Conservation (phyloP, 192 early-diverging fungal genomes). For the Mortierella antarctica region DNA sequence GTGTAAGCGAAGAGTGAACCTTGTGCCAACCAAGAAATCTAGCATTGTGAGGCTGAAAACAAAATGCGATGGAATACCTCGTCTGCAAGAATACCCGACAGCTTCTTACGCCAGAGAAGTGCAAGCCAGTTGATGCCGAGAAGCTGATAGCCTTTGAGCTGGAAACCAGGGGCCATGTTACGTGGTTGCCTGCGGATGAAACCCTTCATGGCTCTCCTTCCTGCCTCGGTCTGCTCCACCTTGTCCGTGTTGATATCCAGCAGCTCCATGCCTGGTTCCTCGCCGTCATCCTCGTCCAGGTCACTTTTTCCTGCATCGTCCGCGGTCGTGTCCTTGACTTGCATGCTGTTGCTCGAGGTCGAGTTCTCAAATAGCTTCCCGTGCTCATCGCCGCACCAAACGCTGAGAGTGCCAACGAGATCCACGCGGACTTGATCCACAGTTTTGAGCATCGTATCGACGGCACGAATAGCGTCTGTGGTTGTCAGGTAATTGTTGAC, state of each 20-base stretch:
- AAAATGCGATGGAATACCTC: slow-evolving; percentile 38
- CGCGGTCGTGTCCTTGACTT: background rate
- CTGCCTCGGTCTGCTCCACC: background rate
- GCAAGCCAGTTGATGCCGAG: slow-evolving; percentile 89
- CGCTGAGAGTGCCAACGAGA: slow-evolving; percentile 56
- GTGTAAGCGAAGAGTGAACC: background rate
- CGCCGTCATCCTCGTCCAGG: slow-evolving; percentile 4
- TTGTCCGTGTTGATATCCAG: slow-evolving; percentile 45
- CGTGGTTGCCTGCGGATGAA: slow-evolving; percentile 68
- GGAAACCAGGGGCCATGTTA: slow-evolving; percentile 68
- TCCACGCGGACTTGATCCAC: slow-evolving; percentile 69
- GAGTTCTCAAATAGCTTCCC: slow-evolving; percentile 33
- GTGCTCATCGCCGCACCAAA: slow-evolving; percentile 57
- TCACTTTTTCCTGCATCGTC: background rate
- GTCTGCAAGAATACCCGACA: slow-evolving; percentile 83
- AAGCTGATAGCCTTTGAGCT: slow-evolving; percentile 87
- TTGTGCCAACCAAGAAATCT: background rate
- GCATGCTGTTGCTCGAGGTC: slow-evolving; percentile 23
- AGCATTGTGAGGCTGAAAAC: background rate
- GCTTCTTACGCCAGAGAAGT: slow-evolving; percentile 73
- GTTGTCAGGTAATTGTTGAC: slow-evolving; percentile 66
- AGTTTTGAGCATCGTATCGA: slow-evolving; percentile 66
- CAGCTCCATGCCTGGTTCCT: slow-evolving; percentile 58
- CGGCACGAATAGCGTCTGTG: slow-evolving; percentile 71
- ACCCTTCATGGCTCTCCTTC: slow-evolving; percentile 51